phyloP scores from a whole-genome alignment of 257 asterid genomes.

The Verbascum thapsus region DNA sequence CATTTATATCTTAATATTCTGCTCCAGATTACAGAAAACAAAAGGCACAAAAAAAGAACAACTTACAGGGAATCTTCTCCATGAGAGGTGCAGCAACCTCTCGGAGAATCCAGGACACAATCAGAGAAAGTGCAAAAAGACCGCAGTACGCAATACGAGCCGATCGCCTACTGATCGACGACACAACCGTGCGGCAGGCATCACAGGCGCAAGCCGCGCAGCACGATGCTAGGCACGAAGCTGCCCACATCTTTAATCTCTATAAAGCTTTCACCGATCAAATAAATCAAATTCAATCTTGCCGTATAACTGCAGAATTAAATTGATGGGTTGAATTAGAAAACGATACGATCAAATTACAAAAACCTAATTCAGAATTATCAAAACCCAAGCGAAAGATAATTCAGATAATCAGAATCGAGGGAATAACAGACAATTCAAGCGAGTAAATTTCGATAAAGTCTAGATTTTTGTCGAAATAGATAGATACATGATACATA shows the following conservation, averaged over 20 bases:
- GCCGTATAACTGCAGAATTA: neutral
- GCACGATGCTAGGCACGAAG: slow-evolving; percentile 86
- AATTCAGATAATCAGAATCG: slow-evolving; percentile 11
- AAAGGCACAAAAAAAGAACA: neutral
- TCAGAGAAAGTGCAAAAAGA: slow-evolving; percentile 71
- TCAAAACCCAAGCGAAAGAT: slow-evolving; percentile 2
- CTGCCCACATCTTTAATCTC: slow-evolving; percentile 87
- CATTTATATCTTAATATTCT: neutral
- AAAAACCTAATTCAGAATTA: slow-evolving; percentile 8
- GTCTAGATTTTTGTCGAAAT: too few relatives aligned
- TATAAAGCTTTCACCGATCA: slow-evolving; percentile 28
- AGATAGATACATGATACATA: neutral
- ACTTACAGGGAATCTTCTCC: slow-evolving; percentile 85
- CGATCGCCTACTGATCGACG: slow-evolving; percentile 81
- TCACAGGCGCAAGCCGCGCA: slow-evolving; percentile 85
- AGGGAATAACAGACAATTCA: neutral
- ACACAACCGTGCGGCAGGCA: slow-evolving; percentile 76
- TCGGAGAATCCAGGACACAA: slow-evolving; percentile 88
- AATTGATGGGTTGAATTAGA: slow-evolving; percentile 1
- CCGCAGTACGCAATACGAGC: slow-evolving; percentile 93
- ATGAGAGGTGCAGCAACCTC: slow-evolving; percentile 87
- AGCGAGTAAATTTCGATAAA: neutral
- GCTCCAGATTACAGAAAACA: neutral
- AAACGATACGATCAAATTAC: neutral
- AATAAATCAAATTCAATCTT: slow-evolving; percentile 25